Conservation (phyloP, 163 green algal species). For the Chloromonas sp. region DNA sequence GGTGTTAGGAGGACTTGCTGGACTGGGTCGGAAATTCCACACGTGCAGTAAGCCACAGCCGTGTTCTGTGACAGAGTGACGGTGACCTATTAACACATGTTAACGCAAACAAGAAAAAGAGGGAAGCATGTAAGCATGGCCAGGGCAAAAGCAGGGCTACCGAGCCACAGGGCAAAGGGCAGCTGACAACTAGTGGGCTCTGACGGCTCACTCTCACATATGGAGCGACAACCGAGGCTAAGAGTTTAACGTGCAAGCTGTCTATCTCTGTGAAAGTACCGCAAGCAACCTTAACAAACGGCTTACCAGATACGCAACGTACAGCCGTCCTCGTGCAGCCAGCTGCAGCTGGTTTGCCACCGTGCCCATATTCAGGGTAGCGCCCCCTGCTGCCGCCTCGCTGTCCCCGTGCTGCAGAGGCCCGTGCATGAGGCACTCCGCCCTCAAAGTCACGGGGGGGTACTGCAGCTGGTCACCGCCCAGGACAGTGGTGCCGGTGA, state of each 20-base stretch:
- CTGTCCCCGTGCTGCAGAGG: not conserved
- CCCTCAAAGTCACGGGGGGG: not conserved
- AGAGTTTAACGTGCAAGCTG: too few relatives aligned
- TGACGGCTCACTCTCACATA: not conserved
- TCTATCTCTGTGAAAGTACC: too few relatives aligned
- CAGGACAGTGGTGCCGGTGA: not conserved
- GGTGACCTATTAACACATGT: too few relatives aligned
- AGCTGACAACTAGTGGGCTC: too few relatives aligned
- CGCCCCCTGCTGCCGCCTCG: not conserved
- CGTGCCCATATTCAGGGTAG: not conserved
- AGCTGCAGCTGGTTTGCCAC: not conserved
- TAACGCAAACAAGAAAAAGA: too few relatives aligned
- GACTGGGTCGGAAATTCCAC: too few relatives aligned
- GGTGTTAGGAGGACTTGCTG: too few relatives aligned
- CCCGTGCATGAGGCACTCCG: conserved; percentile 3
- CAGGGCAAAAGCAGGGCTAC: too few relatives aligned
- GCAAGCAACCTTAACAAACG: not conserved
- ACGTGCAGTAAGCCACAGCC: too few relatives aligned
- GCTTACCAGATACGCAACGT: not conserved
- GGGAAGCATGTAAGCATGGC: too few relatives aligned
- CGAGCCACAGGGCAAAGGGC: too few relatives aligned
- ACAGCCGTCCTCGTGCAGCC: not conserved
- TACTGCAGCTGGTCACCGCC: not conserved
- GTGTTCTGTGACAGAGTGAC: too few relatives aligned
- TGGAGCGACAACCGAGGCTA: not conserved